Conservation (phyloP, 169 alveolate genomes). For the Blepharisma undulans region DNA sequence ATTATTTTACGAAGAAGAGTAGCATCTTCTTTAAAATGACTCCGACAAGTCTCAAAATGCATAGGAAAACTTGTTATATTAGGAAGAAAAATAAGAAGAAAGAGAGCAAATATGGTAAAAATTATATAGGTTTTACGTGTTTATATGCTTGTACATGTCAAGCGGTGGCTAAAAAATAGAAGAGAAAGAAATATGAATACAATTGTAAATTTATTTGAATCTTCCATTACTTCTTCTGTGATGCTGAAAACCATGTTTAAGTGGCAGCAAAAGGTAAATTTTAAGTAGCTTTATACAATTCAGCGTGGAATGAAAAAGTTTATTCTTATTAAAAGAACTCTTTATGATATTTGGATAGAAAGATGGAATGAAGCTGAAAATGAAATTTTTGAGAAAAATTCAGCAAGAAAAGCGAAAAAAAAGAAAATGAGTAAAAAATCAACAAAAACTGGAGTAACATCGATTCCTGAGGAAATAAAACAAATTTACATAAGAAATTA, state of each 20-base stretch:
- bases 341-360: background rate
- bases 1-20: background rate
- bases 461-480: background rate
- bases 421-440: background rate
- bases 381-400: background rate
- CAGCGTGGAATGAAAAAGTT: background rate
- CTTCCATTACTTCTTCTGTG: background rate
- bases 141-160: background rate
- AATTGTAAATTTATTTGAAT: background rate
- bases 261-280: background rate
- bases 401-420: background rate
- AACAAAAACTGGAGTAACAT: background rate
- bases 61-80: background rate
- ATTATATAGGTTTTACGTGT: background rate
- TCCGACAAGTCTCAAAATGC: background rate
- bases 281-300: background rate
- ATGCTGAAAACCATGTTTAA: background rate
- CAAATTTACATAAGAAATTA: background rate
- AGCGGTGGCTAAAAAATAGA: background rate
- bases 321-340: background rate
- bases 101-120: background rate
- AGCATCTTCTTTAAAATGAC: background rate
- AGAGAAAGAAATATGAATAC: background rate
- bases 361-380: conserved; percentile 9
- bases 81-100: background rate